Base-by-base conservation (phyloP, 768 basidiomycete genomes). In the Coprinellus micaceus region DNA sequence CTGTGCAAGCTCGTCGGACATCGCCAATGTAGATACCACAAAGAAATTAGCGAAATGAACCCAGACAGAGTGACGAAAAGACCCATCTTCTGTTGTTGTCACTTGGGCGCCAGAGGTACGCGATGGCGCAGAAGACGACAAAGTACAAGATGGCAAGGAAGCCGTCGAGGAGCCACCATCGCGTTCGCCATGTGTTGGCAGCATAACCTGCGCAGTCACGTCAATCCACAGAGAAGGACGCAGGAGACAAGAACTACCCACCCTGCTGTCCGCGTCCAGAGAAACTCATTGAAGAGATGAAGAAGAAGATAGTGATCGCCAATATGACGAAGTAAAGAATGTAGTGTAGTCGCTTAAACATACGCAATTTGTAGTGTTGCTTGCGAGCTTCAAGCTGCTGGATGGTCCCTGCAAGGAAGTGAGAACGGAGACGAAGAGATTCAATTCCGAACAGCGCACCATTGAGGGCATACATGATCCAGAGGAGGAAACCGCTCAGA, bases 161-260 rank as follows among this genome's bases (percentile, higher is more conserved):
- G 17, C 95, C 97, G 65, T 99, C 97, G 40, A 99, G 79, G 5
- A 99, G 77, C 89, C 94, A 94, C 97, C 97, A 99, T 47, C 95
- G 86, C 53, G 82, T 78, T 57, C 79, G 82, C 94, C 94, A 98
- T 17, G 91, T 87, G 58, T 86, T 89, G 5, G 94, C 89, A 15
- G 93, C 90, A 67, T 95, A 98, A 68, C 96, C 94, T 94, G n/a
- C n/a, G n/a, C n/a, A n/a, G n/a, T n/a, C n/a, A n/a, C n/a, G n/a
- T n/a, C n/a, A n/a, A n/a, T n/a, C n/a, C n/a, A n/a, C n/a, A n/a
- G n/a, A n/a, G n/a, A n/a, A n/a, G n/a, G n/a, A n/a, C n/a, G n/a
- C n/a, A n/a, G n/a, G n/a, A n/a, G n/a, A n/a, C n/a, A 19, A 60
- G 56, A 7, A 57, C 45, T 57, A 61, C 71, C 4, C 56, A 91